phyloP scores from a whole-genome alignment of 169 alveolate genomes.

The Perkinsus olseni region DNA sequence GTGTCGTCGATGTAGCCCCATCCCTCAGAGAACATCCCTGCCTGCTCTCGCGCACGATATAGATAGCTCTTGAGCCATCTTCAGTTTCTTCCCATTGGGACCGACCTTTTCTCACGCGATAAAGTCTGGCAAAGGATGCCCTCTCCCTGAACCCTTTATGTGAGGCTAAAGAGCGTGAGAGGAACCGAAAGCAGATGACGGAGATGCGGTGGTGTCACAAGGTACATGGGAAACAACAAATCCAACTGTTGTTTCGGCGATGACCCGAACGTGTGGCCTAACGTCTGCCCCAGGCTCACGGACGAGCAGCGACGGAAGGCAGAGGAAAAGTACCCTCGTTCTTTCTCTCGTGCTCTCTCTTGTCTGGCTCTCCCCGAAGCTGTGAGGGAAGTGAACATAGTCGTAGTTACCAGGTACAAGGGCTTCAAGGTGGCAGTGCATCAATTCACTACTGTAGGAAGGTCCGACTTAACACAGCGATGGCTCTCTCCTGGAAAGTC shows the following conservation, averaged over 20 bases:
- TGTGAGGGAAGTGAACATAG: too few relatives aligned
- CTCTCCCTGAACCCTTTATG: background rate
- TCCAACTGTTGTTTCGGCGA: background rate
- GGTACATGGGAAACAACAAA: background rate
- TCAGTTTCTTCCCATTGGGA: background rate
- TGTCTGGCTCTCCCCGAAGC: too few relatives aligned
- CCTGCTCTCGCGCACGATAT: background rate
- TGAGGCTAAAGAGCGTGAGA: background rate
- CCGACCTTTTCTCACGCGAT: background rate
- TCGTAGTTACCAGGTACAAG: background rate
- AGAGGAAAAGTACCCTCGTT: background rate
- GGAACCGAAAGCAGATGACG: too few relatives aligned
- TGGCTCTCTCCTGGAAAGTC: too few relatives aligned
- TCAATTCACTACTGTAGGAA: background rate
- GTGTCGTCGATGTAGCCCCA: too few relatives aligned
- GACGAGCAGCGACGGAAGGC: background rate
- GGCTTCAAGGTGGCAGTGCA: background rate
- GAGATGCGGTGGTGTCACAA: background rate
- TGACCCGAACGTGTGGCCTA: background rate
- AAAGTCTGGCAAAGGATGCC: background rate
- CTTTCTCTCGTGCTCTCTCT: too few relatives aligned
- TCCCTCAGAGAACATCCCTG: background rate
- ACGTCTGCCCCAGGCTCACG: background rate
- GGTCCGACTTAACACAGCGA: background rate
- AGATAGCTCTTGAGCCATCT: too few relatives aligned